These are phyloP conservation scores for Otatea glauca DNA, from an alignment of 176 grass and related monocot genomes.

Conservation along the genomic window DNA sequence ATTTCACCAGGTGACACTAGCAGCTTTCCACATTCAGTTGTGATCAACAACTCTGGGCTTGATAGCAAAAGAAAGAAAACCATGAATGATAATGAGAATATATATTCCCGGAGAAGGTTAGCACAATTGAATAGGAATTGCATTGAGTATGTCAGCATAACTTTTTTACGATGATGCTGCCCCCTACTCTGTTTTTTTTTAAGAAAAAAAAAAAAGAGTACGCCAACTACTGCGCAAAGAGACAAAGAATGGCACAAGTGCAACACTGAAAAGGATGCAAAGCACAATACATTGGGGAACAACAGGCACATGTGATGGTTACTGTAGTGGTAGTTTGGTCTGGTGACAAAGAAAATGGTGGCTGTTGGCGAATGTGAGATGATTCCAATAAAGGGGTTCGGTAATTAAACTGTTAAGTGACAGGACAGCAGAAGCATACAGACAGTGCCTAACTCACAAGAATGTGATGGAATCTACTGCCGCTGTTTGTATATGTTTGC, in stretches of 20 bases:
- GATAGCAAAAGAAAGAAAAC: conserved; percentile 40
- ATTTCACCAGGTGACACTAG: conserved; percentile 80
- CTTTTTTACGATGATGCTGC: neutral
- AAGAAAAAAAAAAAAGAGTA: neutral
- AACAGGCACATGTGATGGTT: neutral
- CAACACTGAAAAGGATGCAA: neutral
- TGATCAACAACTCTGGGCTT: conserved; percentile 85
- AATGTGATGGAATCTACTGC: no score
- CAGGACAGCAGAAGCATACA: neutral
- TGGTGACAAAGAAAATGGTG: neutral
- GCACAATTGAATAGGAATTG: neutral
- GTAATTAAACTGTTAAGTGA: no score
- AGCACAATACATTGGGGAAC: neutral
- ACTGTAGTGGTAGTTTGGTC: neutral
- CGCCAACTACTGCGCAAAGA: neutral
- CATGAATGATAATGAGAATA: conserved; percentile 13
- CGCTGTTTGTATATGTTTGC: neutral
- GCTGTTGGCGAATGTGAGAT: neutral
- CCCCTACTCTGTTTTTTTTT: no score
- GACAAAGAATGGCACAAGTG: neutral
- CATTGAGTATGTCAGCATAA: neutral
- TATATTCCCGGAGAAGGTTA: neutral
- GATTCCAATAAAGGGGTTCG: neutral
- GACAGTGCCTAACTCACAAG: neutral
- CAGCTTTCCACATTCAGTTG: conserved; percentile 87